phyloP scores from a whole-genome alignment of 2,329 filamentous ascomycete genomes.

The Colletotrichum lini region DNA sequence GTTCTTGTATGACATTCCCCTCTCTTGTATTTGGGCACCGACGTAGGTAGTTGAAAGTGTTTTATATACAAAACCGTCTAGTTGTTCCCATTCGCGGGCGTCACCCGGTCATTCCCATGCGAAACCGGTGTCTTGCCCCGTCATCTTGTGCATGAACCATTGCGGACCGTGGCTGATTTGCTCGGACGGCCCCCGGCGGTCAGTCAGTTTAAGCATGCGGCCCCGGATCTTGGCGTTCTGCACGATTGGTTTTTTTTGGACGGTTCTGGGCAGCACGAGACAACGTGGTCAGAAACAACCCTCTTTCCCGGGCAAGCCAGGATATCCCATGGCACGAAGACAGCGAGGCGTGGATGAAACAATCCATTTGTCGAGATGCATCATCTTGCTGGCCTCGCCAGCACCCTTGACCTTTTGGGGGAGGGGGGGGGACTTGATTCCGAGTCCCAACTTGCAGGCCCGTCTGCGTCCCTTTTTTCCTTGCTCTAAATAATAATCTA shows the following conservation, averaged over 20 bases:
- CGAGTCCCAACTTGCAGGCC: background rate
- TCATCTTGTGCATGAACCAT: background rate
- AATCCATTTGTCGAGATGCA: background rate
- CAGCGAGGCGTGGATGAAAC: background rate
- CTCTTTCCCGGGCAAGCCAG: background rate
- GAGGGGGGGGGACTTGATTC: background rate
- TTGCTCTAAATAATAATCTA: constrained; percentile 9
- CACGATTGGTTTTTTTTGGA: constrained; percentile 8
- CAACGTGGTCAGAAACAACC: background rate
- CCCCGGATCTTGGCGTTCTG: constrained; percentile 26
- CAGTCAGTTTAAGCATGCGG: constrained; percentile 22
- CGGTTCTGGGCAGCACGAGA: background rate
- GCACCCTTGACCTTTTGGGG: too few relatives aligned
- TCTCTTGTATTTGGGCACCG: constrained; percentile 52
- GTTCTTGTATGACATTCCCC: constrained; percentile 53
- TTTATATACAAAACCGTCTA: background rate
- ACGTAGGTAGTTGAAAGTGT: constrained; percentile 30
- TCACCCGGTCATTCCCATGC: background rate
- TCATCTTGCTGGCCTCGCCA: background rate
- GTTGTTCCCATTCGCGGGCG: background rate
- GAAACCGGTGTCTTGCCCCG: background rate
- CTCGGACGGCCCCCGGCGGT: background rate
- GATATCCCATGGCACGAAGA: background rate
- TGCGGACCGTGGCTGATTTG: background rate
- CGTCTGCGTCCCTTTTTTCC: background rate